Percentiles rank a stretch among this genome's conserved stretches.
Evolutionary conservation across 805 yeast species (phyloP).

Genomic region (fission yeast (Schizosaccharomyces pombe)): DNA sequence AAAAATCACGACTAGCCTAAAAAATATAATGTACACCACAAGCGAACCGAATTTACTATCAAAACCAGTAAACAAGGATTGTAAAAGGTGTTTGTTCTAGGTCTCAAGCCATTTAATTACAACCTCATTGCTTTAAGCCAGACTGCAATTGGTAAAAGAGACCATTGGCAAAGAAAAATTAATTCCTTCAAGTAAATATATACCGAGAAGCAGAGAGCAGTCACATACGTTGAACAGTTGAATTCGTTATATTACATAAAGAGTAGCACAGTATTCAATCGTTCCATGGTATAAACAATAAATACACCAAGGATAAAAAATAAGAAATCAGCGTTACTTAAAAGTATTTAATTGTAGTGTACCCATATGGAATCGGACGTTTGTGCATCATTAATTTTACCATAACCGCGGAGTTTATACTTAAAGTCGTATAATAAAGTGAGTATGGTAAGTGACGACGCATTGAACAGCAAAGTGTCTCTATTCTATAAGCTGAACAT

Average conservation of each 20-base stretch:
- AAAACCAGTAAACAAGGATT: neutral
- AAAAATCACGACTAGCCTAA: too few species aligned
- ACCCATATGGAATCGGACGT: too few species aligned
- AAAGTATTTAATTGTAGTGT: too few species aligned
- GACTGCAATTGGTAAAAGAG: slow-evolving; percentile 4
- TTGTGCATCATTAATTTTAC: neutral
- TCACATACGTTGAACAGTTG: neutral
- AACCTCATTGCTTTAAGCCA: slow-evolving; percentile 2
- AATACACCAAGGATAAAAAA: too few species aligned
- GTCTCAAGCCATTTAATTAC: slow-evolving; percentile 4
- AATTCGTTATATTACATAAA: neutral
- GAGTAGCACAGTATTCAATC: neutral
- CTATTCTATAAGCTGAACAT: too few species aligned
- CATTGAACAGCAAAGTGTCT: too few species aligned
- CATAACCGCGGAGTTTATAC: too few species aligned
- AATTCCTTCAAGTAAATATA: neutral
- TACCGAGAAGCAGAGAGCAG: neutral
- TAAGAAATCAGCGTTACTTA: too few species aligned
- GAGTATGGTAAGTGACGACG: too few species aligned
- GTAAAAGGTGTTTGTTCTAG: neutral
- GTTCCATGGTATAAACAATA: too few species aligned
- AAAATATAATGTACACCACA: neutral
- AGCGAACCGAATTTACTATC: slow-evolving; percentile 1
- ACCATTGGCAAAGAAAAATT: neutral
- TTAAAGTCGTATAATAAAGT: too few species aligned